Evolutionary conservation across 495 filamentous ascomycete species (phyloP).

Genomic region (Sordaria brevicollis): DNA sequence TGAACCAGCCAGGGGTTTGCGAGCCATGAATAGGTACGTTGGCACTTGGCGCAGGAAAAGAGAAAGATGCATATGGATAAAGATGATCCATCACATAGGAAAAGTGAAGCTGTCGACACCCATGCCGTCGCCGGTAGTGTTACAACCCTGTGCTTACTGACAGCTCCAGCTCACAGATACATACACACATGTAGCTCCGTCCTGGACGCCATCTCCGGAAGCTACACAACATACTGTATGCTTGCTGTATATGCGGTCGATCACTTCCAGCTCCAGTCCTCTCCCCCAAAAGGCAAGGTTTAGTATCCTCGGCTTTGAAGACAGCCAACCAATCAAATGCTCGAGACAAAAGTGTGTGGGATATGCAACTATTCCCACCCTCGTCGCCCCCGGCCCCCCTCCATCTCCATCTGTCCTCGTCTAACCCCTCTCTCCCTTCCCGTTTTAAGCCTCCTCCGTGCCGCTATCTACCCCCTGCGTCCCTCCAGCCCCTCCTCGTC

Average conservation of each 20-base stretch:
- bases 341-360: background rate
- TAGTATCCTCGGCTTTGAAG: background rate
- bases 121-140: background rate
- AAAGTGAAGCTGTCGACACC: background rate
- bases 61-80: background rate
- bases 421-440: background rate
- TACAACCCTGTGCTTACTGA: background rate
- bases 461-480: background rate
- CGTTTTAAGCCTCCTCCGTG: background rate
- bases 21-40: background rate
- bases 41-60: no score
- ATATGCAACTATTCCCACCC: background rate
- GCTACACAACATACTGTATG: background rate
- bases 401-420: background rate
- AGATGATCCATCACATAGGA: background rate
- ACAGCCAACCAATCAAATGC: background rate
- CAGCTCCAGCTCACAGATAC: background rate
- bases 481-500: background rate
- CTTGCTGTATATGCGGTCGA: background rate
- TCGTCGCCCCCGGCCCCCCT: background rate
- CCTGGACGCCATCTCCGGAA: background rate
- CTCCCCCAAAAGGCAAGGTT: background rate
- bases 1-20: background rate
- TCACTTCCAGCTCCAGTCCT: background rate
- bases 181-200: no score